Conservation (phyloP, 2,329 filamentous ascomycete species). For the Scedosporium apiospermum region DNA sequence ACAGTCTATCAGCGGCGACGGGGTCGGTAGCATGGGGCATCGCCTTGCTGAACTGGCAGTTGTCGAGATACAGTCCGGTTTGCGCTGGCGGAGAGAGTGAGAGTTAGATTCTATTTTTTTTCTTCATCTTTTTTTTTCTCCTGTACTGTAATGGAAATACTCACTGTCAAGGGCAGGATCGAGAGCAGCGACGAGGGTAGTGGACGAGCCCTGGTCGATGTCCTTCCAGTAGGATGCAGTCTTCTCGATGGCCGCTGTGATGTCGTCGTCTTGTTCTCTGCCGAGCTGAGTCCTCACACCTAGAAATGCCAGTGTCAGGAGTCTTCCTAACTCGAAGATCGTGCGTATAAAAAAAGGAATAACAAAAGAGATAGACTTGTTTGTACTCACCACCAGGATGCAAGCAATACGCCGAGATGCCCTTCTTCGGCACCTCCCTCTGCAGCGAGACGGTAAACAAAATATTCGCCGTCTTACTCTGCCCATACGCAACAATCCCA, state of each 20-base stretch:
- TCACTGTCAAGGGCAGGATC: slow-evolving; percentile 9
- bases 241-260: background rate
- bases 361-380: slow-evolving; percentile 4
- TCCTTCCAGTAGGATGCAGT: background rate
- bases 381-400: slow-evolving; percentile 13
- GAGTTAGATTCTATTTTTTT: background rate
- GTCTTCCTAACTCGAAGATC: background rate
- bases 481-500: slow-evolving; percentile 15
- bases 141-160: background rate
- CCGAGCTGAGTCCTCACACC: slow-evolving; percentile 2
- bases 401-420: slow-evolving; percentile 7
- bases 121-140: too few species aligned
- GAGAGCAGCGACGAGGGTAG: slow-evolving; percentile 12
- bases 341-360: slow-evolving; percentile 4
- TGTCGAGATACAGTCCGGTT: slow-evolving; percentile 8
- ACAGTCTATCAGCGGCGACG: slow-evolving; percentile 10
- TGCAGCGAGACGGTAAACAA: slow-evolving; percentile 13
- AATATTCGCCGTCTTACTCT: slow-evolving; percentile 20
- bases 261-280: background rate
- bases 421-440: slow-evolving; percentile 6
- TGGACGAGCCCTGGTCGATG: slow-evolving; percentile 11
- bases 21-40: slow-evolving; percentile 7
- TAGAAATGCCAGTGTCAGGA: background rate
- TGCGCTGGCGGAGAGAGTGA: background rate
- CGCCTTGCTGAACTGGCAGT: slow-evolving; percentile 10